Percentiles rank a stretch among this genome's conserved stretches.
Conservation (phyloP, 352 stramenopile genomes). For the Globisporangium yorkense region DNA sequence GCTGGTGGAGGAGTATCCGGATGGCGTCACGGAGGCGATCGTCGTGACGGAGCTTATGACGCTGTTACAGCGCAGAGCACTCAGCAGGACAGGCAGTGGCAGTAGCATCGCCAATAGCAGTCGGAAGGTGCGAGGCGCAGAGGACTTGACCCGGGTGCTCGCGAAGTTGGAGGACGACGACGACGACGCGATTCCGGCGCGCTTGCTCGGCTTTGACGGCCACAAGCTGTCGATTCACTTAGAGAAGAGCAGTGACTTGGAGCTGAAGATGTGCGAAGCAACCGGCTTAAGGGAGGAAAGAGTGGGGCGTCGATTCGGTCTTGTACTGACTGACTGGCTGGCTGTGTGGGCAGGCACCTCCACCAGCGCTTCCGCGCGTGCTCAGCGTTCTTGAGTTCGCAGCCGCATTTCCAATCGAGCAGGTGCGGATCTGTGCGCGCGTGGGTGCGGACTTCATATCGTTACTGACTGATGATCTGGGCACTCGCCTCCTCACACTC, state of each 20-base stretch:
- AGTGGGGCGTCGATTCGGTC: too few species aligned
- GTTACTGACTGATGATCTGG: background rate
- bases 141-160: constrained; percentile 32
- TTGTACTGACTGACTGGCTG: background rate
- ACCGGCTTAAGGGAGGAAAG: too few species aligned
- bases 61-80: constrained; percentile 30
- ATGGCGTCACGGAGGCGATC: constrained; percentile 58
- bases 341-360: constrained; percentile 34
- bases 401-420: constrained; percentile 13
- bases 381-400: constrained; percentile 22
- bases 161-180: constrained; percentile 34
- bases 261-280: constrained; percentile 19
- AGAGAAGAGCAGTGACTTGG: constrained; percentile 14
- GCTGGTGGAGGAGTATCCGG: constrained; percentile 57
- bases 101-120: background rate
- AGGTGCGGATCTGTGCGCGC: constrained; percentile 8
- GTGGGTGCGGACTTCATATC: background rate
- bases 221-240: constrained; percentile 36
- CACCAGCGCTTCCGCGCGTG: constrained; percentile 58
- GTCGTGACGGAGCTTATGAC: constrained; percentile 54
- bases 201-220: constrained; percentile 23
- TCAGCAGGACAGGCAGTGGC: background rate
- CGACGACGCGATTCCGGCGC: constrained; percentile 26
- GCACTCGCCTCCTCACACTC: background rate
- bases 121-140: constrained; percentile 16